Evolutionary conservation across 2,329 filamentous ascomycete genomes (phyloP).

Genomic region (Cladosporium sp.): DNA sequence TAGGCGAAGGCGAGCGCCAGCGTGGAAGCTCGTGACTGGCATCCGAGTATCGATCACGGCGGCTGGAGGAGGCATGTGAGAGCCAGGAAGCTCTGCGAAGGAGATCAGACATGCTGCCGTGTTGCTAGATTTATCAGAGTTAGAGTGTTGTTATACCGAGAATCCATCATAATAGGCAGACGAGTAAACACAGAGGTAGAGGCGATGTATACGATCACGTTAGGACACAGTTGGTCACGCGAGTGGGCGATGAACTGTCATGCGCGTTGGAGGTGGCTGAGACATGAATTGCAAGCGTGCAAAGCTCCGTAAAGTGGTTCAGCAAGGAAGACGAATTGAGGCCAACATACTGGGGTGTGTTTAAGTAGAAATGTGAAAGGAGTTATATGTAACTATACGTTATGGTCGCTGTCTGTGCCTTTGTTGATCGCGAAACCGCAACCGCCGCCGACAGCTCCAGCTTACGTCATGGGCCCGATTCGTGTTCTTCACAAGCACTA

Average conservation of each 20-base stretch:
- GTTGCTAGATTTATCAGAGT: not conserved
- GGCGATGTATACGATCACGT: not conserved
- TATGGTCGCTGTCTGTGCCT: not conserved
- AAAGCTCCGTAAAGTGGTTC: not conserved
- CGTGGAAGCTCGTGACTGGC: constrained; percentile 34
- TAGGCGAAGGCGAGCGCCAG: constrained; percentile 39
- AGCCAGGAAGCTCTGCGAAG: constrained; percentile 34
- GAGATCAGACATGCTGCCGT: constrained; percentile 24
- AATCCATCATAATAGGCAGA: constrained; percentile 5
- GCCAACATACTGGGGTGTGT: not conserved
- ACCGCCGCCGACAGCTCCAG: not conserved
- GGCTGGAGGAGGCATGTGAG: constrained; percentile 29
- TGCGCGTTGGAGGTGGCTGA: constrained; percentile 12
- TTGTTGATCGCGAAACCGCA: constrained; percentile 4
- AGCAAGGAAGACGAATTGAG: not conserved
- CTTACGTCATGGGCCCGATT: constrained; percentile 4
- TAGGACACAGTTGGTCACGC: constrained; percentile 14
- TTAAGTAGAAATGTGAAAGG: not conserved
- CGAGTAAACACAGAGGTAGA: not conserved
- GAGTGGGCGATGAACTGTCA: constrained; percentile 12
- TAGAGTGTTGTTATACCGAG: not conserved
- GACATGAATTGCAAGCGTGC: constrained; percentile 13
- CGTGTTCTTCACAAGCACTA: constrained; percentile 6
- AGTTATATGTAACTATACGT: not conserved
- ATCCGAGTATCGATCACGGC: constrained; percentile 17